These are phyloP conservation scores for Boletus rubescentipes DNA, from an alignment of 768 basidiomycete genomes.

Conservation along the genomic window DNA sequence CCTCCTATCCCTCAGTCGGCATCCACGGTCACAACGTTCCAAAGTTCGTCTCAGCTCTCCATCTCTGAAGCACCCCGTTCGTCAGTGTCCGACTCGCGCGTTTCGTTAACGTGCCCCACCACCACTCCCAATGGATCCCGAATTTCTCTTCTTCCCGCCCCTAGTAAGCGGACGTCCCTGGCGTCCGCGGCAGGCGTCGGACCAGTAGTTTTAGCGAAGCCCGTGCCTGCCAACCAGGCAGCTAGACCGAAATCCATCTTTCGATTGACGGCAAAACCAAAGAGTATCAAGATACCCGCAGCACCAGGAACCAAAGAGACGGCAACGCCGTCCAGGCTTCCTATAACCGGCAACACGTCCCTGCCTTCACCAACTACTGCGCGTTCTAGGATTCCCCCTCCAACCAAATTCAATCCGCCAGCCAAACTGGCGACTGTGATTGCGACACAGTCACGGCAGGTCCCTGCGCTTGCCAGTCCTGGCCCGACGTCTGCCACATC, in stretches of 20 bases:
- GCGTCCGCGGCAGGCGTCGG: constrained; percentile 25
- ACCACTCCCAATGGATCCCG: constrained; percentile 16
- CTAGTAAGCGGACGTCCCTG: constrained; percentile 29
- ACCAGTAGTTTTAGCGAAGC: constrained; percentile 8
- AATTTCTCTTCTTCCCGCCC: constrained; percentile 23
- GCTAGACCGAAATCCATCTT: constrained; percentile 32
- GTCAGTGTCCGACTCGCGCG: constrained; percentile 21
- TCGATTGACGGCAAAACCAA: constrained; percentile 26
- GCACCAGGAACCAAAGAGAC: background rate
- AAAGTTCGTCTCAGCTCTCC: constrained; percentile 22
- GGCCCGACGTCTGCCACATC: constrained; percentile 11
- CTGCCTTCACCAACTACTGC: constrained; percentile 1
- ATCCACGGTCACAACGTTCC: constrained; percentile 25
- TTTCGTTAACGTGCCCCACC: constrained; percentile 9
- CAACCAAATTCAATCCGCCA: constrained; percentile 30
- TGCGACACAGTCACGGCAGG: constrained; percentile 22
- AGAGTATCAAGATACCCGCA: constrained; percentile 18
- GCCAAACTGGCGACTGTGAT: constrained; percentile 31
- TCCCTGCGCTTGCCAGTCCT: background rate
- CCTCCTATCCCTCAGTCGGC: constrained; percentile 34
- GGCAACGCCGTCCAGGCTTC: constrained; percentile 15
- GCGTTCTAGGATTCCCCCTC: constrained; percentile 23
- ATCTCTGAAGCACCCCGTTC: constrained; percentile 4
- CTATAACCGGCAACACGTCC: constrained; percentile 3
- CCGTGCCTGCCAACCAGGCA: background rate